Base-by-base conservation (phyloP, 2,329 filamentous ascomycete genomes). In the Verticillium nubilum region DNA sequence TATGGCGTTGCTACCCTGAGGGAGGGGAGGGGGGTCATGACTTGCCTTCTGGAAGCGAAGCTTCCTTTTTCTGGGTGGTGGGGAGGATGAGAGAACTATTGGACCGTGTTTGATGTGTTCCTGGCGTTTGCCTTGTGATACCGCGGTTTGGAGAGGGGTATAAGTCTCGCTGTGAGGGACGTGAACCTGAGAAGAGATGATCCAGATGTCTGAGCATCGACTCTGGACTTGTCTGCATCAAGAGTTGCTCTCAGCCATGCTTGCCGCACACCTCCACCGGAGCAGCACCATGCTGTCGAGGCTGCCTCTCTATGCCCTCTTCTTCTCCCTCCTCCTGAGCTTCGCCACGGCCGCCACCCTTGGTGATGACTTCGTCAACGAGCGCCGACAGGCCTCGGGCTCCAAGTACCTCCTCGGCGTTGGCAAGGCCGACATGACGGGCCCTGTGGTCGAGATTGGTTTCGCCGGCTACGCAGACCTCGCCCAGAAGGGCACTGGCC, bases 401-500 rank as follows among this genome's bases (percentile, higher is more conserved):
- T 74, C 77, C 61, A 72, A 72, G 60, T 85, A 84, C 61, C 74
- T 84, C 33, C 68, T 85, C 53, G 83, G 82, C 19, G 80, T 82
- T 2, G 82, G 82, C 54, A 85, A 84, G 69, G 81, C 78, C 5
- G 83, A 86, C 65, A 83, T 85, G 65, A 86, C 83, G 0, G 82
- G 90, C 2, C 92, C 92, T 0, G 91, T 96, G 13, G 92, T 96
- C 25, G 92, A 97, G 73, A 84, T 97, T 69, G 92, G 92, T 67
- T 83, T 97, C 70, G 95, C 94, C 81, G 93, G 93, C 62, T 97
- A 97, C 77, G 94, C 94, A 31, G 90, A 93, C 72, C 79, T 88
- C n/a, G 84, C 84, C 50, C 94, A 98, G 76, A 77, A 89, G 29
- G 94, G 94, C 53, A 87, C 87, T 2, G 94, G 94, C 25, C 78